Conservation (phyloP, 805 yeast species). For the Ogataea zsoltii region DNA sequence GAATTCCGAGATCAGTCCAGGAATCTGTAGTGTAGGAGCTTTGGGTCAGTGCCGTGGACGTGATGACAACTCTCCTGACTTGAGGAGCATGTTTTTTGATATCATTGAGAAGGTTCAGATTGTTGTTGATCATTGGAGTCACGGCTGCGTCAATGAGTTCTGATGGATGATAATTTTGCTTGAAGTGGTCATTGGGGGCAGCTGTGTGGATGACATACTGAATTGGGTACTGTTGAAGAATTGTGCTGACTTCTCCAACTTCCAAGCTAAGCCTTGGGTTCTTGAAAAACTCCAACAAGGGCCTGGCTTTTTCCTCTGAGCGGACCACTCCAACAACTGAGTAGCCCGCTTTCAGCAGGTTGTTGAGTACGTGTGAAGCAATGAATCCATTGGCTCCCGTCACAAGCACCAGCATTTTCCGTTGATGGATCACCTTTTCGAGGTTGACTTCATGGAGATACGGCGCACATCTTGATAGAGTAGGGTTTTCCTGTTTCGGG, state of each 20-base stretch:
- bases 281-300: neutral
- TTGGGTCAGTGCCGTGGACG: constrained; percentile 55
- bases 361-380: neutral
- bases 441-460: no score
- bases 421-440: no score
- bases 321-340: neutral
- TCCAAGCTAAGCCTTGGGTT: neutral
- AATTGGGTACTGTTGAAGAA: neutral
- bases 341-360: neutral
- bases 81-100: constrained; percentile 40
- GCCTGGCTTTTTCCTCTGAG: neutral
- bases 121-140: constrained; percentile 50
- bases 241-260: neutral
- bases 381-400: constrained; percentile 16
- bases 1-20: constrained; percentile 36
- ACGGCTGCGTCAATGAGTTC: neutral
- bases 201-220: neutral
- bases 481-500: no score
- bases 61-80: constrained; percentile 44
- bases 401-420: constrained; percentile 6
- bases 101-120: constrained; percentile 43
- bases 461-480: no score
- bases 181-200: neutral
- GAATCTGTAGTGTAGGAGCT: constrained; percentile 27
- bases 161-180: neutral